Base-by-base conservation (phyloP, 371 early-diverging fungal species). In the Zychaea mexicana region DNA sequence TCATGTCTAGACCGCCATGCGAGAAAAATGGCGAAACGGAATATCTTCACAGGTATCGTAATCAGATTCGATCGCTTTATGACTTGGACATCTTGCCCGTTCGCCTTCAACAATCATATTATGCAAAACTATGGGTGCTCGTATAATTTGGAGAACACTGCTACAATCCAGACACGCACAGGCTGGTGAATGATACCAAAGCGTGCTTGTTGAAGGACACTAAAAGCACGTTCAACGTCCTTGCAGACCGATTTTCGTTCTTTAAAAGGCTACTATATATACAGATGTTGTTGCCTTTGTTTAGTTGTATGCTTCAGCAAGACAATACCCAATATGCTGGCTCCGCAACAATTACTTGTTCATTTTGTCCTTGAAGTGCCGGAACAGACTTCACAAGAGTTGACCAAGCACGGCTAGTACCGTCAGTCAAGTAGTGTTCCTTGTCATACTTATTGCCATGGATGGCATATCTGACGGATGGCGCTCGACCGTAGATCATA, bases 51-150 rank as follows among this genome's bases (percentile, higher is more conserved):
- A 12, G 24, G 49, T 7, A 49, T 17, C 49, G n/a, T 49, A 49
- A n/a, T 49, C 49, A 7, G 6, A 6, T 8, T 19, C 24, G 24
- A 17, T 8, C 6, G 24, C 49, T 49, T 12, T 17, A 17, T 19
- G 49, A 49, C 49, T 19, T 19, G 49, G 24, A 8, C 8, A 19
- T 49, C n/a, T 49, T 49, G 21, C 32, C 5, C 33, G 28, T 9
- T 32, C 33, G 24, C 31, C 6, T 31, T 54, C 55, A 19, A 54
- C 33, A 30, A 54, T 54, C 55, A 54, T 54, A 31, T 54, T 54
- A 24, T 54, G 55, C 17, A 54, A 2, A 33, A 54, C 31, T 10
- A 54, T 54, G 31, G 12, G 31, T 17, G 33, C 4, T 30, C 8
- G 27, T 31, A 31, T 54, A 8, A 54, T 33, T 33, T 30, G 10